These are phyloP conservation scores for Byssochlamys sp. DNA, from an alignment of 2,329 filamentous ascomycete genomes.

Conservation along the genomic window DNA sequence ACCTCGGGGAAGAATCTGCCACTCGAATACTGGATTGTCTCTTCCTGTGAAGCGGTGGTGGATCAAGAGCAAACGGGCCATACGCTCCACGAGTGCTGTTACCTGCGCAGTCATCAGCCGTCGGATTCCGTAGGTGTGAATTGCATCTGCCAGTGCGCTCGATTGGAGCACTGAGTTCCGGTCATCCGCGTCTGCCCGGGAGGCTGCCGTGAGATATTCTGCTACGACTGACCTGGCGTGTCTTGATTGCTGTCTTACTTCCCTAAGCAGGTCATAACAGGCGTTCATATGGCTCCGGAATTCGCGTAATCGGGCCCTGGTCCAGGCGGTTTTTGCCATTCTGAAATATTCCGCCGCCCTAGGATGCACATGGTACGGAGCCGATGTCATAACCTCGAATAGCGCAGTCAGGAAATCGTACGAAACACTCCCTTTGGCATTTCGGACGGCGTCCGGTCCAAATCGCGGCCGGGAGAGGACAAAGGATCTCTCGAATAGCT, in stretches of 20 bases:
- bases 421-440: constrained; percentile 26
- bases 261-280: constrained; percentile 21
- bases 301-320: constrained; percentile 8
- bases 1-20: constrained; percentile 32
- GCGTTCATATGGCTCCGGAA: constrained; percentile 19
- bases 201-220: constrained; percentile 12
- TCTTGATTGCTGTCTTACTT: constrained; percentile 19
- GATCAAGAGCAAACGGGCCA: constrained; percentile 15
- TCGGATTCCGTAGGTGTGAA: constrained; percentile 24
- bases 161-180: constrained; percentile 11
- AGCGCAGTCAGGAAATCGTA: constrained; percentile 42
- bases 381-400: constrained; percentile 50
- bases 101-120: constrained; percentile 23
- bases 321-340: constrained; percentile 21
- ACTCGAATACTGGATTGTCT: constrained; percentile 20
- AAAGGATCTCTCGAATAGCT: constrained; percentile 59
- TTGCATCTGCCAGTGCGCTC: constrained; percentile 18
- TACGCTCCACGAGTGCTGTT: constrained; percentile 11
- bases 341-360: constrained; percentile 46
- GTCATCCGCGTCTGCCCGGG: not conserved
- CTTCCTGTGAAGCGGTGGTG: constrained; percentile 11
- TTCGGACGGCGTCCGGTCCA: constrained; percentile 19
- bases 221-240: constrained; percentile 17
- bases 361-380: constrained; percentile 49
- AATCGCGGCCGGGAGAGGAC: constrained; percentile 42